Evolutionary conservation across 331 rosid species (phyloP).

Genomic region (Rhamnella rubrinervis): DNA sequence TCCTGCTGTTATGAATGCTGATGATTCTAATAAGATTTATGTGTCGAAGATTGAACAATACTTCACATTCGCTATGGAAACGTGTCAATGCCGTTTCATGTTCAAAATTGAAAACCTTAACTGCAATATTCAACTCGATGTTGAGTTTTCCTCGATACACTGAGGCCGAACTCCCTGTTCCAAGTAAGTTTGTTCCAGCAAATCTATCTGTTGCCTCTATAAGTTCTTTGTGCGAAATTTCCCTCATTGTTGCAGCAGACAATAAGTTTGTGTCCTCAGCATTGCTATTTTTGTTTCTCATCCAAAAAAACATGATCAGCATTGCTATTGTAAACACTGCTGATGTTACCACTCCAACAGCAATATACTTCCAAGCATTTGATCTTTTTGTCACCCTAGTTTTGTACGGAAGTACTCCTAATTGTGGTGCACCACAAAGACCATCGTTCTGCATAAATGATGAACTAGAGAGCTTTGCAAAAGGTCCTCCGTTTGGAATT

Average conservation of each 20-base stretch:
- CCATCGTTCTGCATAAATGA: conserved; percentile 35
- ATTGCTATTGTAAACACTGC: neutral
- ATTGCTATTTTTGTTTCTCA: neutral
- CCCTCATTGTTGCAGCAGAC: neutral
- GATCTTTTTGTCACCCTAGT: neutral
- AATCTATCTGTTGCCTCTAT: conserved; percentile 29
- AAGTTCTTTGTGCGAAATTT: conserved; percentile 32
- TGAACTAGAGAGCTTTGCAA: conserved; percentile 23
- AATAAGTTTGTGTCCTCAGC: neutral
- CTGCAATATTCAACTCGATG: conserved; percentile 26
- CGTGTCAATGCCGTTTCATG: conserved; percentile 16
- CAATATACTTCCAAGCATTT: neutral
- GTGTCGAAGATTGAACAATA: conserved; percentile 37
- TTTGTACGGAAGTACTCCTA: conserved; percentile 24
- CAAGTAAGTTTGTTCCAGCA: conserved; percentile 19
- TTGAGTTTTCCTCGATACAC: conserved; percentile 33
- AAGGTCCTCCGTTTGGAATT: conserved; percentile 30
- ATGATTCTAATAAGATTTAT: conserved; percentile 41
- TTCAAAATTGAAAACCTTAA: conserved; percentile 29
- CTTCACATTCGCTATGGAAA: conserved; percentile 35
- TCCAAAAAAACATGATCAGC: neutral
- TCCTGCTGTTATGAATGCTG: conserved; percentile 21
- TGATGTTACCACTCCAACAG: neutral
- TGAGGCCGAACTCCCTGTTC: conserved; percentile 25
- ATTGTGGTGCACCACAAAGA: conserved; percentile 28